Base-by-base conservation (phyloP, 805 yeast species). In the Jamesozyma jinghongensis region DNA sequence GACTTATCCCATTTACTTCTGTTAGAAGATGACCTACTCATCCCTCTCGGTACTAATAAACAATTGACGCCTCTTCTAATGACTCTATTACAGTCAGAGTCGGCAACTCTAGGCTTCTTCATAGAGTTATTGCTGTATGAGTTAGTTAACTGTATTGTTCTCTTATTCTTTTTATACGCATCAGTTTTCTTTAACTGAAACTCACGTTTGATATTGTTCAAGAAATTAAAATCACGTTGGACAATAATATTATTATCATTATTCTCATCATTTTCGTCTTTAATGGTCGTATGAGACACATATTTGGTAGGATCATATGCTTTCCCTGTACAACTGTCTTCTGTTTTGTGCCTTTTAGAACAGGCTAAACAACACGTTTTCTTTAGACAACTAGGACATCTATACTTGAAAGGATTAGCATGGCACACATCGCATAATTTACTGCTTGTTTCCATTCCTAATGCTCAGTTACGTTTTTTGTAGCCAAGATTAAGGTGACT, bases 201-300 rank as follows among this genome's bases (percentile, higher is more conserved):
- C 2, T 69, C 59, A 34, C 97, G 63, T 37, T 78, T 79, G 40
- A 85, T 51, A 17, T 64, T 66, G 42, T 74, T 66, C 26, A 88
- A 61, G 53, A 84, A 85, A 54, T 85, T 81, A 59, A 86, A 88
- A 57, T 88, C 97, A 45, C 97, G 63, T 54, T 87, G 86, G 5
- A 87, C 74, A 35, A 66, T 47, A 11, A 53, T 36, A 29, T 67
- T 59, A 18, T 57, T 58, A 28, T 77, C 74, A 4, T 59, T 49
- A 7, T 62, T 61, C 19, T 64, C 62, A 6, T 60, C 63, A 40
- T 62, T 61, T 18, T 54, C 61, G 20, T 42, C 40, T 37, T 48
- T 61, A 43, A 86, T 59, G 2, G 69, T 69, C 3, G 60, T 58
- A 38, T 73, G 68, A 1, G 76, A 52, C 1, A 83, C 63, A 53